A percentile compares a stretch with the other conserved stretches of the same genome.
These are phyloP conservation scores for Sugiyamaella japonica DNA, from an alignment of 1,139 yeast species.

Conservation along the genomic window DNA sequence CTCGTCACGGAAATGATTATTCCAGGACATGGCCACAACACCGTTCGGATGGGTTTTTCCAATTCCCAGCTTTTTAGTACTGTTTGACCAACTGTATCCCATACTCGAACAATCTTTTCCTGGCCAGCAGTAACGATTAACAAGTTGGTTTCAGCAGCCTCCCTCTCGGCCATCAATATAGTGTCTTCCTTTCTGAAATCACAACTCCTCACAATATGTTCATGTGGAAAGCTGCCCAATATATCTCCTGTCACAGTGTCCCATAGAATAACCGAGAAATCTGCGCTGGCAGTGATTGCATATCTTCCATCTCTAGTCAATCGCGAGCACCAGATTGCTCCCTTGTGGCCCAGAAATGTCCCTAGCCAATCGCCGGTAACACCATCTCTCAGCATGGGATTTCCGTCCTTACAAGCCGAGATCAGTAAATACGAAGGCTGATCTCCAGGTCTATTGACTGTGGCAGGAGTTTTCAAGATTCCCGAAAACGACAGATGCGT, in stretches of 20 bases:
- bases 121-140: constrained; percentile 34
- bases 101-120: constrained; percentile 32
- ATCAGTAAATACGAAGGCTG: constrained; percentile 31
- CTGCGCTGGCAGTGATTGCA: constrained; percentile 43
- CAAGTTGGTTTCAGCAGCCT: constrained; percentile 6
- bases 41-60: constrained; percentile 26
- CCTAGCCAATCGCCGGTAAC: constrained; percentile 46
- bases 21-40: constrained; percentile 27
- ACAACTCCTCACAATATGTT: constrained; percentile 40
- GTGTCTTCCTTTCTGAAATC: constrained; percentile 27
- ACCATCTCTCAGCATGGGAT: constrained; percentile 44
- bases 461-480: constrained; percentile 19
- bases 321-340: constrained; percentile 43
- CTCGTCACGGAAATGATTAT: constrained; percentile 32
- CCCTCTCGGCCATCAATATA: too few relatives aligned
- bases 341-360: constrained; percentile 43
- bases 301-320: constrained; percentile 33
- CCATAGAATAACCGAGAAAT: constrained; percentile 43
- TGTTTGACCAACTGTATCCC: constrained; percentile 23
- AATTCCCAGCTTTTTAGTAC: constrained; percentile 26
- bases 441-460: not conserved
- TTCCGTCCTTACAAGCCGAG: constrained; percentile 44
- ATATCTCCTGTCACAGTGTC: constrained; percentile 35
- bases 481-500: constrained; percentile 41
- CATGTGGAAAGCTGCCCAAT: constrained; percentile 35